phyloP scores from a whole-genome alignment of 768 basidiomycete species.

The Russula emetica region DNA sequence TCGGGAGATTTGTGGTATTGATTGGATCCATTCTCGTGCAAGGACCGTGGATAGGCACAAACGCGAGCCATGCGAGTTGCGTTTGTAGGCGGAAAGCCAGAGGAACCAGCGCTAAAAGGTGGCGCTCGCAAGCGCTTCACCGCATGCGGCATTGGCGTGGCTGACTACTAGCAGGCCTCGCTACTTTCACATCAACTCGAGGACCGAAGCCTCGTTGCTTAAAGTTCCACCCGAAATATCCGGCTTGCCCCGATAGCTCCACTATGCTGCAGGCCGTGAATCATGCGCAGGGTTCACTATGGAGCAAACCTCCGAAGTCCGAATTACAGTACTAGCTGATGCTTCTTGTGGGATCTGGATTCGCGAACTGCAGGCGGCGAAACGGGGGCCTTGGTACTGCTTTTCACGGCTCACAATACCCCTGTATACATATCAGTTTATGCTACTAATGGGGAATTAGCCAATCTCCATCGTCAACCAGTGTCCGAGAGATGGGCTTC shows the following conservation, averaged over 20 bases:
- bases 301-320: neutral
- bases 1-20: neutral
- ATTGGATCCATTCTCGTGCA: neutral
- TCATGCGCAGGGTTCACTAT: neutral
- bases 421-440: neutral
- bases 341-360: neutral
- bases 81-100: neutral
- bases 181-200: conserved; percentile 4
- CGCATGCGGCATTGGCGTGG: conserved; percentile 7
- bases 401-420: neutral
- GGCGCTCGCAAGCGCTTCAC: conserved; percentile 3
- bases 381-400: too few relatives aligned
- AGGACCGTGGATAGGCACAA: neutral
- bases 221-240: neutral
- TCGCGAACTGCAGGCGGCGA: neutral
- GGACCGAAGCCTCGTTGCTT: neutral
- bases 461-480: too few relatives aligned
- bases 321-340: too few relatives aligned
- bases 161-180: neutral
- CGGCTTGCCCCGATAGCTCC: neutral
- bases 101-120: neutral
- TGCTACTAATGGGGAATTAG: too few relatives aligned
- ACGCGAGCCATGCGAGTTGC: neutral
- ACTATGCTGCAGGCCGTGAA: neutral
- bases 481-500: too few relatives aligned